Percentiles rank a stretch among this genome's conserved stretches.
Evolutionary conservation across 805 yeast species (phyloP).

Genomic region (Limtongia smithiae): DNA sequence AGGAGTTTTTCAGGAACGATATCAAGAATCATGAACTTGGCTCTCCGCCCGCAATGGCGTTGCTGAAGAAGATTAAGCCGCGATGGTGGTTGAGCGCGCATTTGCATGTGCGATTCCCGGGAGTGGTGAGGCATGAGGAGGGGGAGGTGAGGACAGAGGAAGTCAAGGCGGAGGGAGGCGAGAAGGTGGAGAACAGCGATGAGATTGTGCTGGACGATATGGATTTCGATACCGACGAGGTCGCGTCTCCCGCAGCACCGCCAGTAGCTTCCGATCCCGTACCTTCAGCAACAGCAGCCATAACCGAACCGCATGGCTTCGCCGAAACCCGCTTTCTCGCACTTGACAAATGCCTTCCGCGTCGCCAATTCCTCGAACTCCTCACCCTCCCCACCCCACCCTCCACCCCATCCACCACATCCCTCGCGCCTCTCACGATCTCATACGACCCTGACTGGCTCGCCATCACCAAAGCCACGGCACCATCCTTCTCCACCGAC

Average conservation of each 20-base stretch:
- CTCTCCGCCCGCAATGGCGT: slow-evolving; percentile 57
- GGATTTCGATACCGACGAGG: not conserved
- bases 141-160: not conserved
- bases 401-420: too few relatives aligned
- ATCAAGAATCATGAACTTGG: slow-evolving; percentile 62
- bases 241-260: not conserved
- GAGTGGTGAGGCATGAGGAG: slow-evolving; percentile 44
- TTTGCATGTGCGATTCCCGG: slow-evolving; percentile 71
- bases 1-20: slow-evolving; percentile 68
- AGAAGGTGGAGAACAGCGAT: not conserved
- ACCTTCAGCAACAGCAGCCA: not conserved
- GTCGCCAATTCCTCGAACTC: slow-evolving; percentile 55
- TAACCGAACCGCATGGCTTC: not conserved
- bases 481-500: slow-evolving; percentile 26
- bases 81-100: slow-evolving; percentile 85
- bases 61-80: slow-evolving; percentile 59
- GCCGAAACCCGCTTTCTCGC: slow-evolving; percentile 59
- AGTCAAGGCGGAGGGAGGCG: not conserved
- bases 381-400: slow-evolving; percentile 28
- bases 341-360: slow-evolving; percentile 77
- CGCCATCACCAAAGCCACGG: slow-evolving; percentile 35
- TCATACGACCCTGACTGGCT: slow-evolving; percentile 41
- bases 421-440: slow-evolving; percentile 2
- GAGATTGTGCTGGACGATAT: slow-evolving; percentile 1
- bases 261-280: not conserved